Percentiles rank a stretch among this genome's conserved stretches.
Evolutionary conservation across 352 stramenopile species (phyloP).

Genomic region (Globisporangium yorkense): DNA sequence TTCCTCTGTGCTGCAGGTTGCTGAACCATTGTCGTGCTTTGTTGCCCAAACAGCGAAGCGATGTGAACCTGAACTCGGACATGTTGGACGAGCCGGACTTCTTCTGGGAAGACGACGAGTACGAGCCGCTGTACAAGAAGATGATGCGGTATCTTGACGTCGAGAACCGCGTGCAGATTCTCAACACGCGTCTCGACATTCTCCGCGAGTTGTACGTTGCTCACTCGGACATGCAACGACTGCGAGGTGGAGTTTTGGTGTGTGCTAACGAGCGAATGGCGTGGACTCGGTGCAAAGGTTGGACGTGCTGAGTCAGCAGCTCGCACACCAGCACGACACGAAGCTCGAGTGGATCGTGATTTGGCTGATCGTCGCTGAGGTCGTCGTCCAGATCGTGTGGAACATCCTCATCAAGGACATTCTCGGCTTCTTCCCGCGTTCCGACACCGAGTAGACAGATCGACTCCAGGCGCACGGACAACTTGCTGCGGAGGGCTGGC

Average conservation of each 20-base stretch:
- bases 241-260: no score
- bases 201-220: conserved; percentile 80
- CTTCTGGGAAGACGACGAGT: conserved; percentile 93
- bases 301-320: conserved; percentile 88
- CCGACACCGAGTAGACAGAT: conserved; percentile 28
- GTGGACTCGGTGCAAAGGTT: conserved; percentile 36
- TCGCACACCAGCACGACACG: conserved; percentile 85
- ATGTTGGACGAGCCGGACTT: conserved; percentile 94
- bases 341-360: conserved; percentile 94
- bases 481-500: no score
- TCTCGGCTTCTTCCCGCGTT: conserved; percentile 77
- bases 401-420: conserved; percentile 89
- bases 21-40: background rate
- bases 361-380: conserved; percentile 90
- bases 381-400: conserved; percentile 86
- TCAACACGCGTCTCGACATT: conserved; percentile 93
- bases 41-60: conserved; percentile 50
- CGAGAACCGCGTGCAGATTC: conserved; percentile 87
- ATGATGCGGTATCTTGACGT: conserved; percentile 92
- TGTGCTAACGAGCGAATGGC: background rate
- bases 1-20: background rate
- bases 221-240: background rate
- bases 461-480: no score
- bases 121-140: conserved; percentile 90
- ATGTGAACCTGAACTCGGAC: conserved; percentile 93